phyloP scores from a whole-genome alignment of 495 filamentous ascomycete genomes.

The Penicillium cosmopolitanum region DNA sequence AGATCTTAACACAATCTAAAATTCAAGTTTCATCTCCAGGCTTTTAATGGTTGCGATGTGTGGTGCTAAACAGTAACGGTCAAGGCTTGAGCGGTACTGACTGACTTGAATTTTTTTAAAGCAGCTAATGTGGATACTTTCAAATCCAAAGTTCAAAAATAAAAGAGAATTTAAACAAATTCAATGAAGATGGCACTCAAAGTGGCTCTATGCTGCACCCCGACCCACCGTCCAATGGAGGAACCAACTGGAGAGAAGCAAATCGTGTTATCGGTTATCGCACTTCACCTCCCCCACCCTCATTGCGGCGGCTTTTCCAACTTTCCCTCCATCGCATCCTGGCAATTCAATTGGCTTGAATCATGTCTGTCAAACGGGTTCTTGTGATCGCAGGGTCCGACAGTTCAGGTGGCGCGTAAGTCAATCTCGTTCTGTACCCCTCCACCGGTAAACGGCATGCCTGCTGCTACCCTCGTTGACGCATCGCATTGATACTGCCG shows the following conservation, averaged over 20 bases:
- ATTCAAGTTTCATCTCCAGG: not conserved
- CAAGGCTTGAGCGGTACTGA: not conserved
- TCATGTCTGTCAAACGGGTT: slow-evolving; percentile 57
- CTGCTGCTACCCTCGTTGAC: not conserved
- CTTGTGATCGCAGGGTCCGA: slow-evolving; percentile 87
- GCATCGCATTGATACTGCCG: not conserved
- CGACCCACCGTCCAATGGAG: not conserved
- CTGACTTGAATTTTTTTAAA: not conserved
- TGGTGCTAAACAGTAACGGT: too few species aligned
- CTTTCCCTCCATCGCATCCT: slow-evolving; percentile 7
- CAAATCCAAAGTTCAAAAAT: not conserved
- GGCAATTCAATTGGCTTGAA: slow-evolving; percentile 19
- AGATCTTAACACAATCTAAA: not conserved
- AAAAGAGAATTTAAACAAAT: not conserved
- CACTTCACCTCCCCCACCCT: slow-evolving; percentile 10
- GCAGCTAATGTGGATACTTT: not conserved
- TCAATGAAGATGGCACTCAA: not conserved
- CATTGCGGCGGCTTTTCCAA: slow-evolving; percentile 46
- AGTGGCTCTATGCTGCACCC: not conserved
- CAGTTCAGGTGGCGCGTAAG: slow-evolving; percentile 86
- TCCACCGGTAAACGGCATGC: slow-evolving; percentile 3
- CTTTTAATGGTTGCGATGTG: too few species aligned
- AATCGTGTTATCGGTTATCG: slow-evolving; percentile 23
- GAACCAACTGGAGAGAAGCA: not conserved
- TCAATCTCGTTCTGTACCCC: slow-evolving; percentile 14